Evolutionary conservation across 106 monocot species (phyloP), one percentile per base, ranked within the genome.

Genomic region (Vanilla planifolia): DNA sequence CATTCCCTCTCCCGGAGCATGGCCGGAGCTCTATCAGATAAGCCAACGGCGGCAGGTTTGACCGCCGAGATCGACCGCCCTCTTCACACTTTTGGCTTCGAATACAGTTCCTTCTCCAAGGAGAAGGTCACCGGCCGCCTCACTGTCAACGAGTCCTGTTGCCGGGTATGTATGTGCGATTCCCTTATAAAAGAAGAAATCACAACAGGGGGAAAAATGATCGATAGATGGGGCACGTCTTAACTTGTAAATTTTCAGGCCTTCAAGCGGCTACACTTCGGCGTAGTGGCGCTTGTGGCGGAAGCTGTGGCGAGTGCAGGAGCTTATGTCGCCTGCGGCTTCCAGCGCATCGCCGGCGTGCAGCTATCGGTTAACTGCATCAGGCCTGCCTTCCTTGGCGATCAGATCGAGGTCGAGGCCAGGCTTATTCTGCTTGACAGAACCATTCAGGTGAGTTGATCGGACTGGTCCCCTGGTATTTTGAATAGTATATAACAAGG

Each of bases 301-400:
- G 85, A 85, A 41, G 21, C 67, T 8, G 24, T 64, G 56, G 80
- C 77, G 4, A 85, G 85, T 65, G 48, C 81, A 40, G 85, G 85
- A 21, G 73, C 71, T 24, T 71, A 77, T 36, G 20, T 75, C 8
- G 74, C 85, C 24, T 72, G 74, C 2, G 85, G 67, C 2, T 68
- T 68, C 45, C 45, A 48, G 59, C 20, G 74, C 21, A 61, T 85
- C 8, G 77, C 74, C 16, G 80, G 80, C 17, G 64, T 67, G 2
- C 85, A 85, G 68, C 80, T 85, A 20, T 64, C 66, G 28, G 68
- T 50, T 46, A 85, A 85, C 60, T 74, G 78, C 43, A 8, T 67
- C 53, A 61, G 48, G 14, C 63, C 73, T 0, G 77, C 77, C 9
- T 34, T 55, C 13, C 62, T 81, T 13, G 85, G 80, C 10, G 85